Evolutionary conservation across 768 basidiomycete genomes (phyloP), one percentile per base, ranked within the genome.

Genomic region (Suillus cothurnatus): DNA sequence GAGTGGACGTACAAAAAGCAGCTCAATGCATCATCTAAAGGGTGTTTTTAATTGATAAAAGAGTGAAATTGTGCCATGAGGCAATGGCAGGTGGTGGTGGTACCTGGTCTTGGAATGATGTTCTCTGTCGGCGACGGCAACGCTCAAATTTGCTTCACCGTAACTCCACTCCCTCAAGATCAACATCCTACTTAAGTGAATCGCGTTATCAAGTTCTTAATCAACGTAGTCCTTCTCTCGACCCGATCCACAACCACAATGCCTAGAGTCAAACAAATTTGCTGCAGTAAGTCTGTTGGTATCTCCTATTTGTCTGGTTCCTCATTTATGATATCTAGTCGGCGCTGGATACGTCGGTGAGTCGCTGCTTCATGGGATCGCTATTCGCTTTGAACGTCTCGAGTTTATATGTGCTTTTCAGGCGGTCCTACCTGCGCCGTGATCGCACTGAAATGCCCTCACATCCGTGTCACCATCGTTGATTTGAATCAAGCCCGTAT

Each of bases 341-440:
- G 92, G 92, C 73, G 92, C 93, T 76, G 94, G 95, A 74, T 97
- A 97, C 76, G 95, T 97, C 76, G 95, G 94, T 94, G 70, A 76
- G 89, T 70, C 52, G 28, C 38, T 43, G 23, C 64, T 64, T 36
- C 23, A 64, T 38, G 55, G 63, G 43, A 41, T 34, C 61, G 47
- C 53, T 61, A 21, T 43, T 39, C 60, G 50, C 55, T 62, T 43
- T 23, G 49, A 49, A 41, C 39, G 56, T 62, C 69, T 72, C 43
- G 69, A 52, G 9, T 45, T 66, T 63, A 66, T 64, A 72, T 64
- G 67, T 61, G 31, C 55, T 66, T 43, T 65, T 52, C 69, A 95
- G 94, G 95, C 74, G 95, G 95, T 39, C 95, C 95, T 31, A 98
- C 95, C 52, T 97, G 95, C 75, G 92, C 95, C 56, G 95, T 97